phyloP scores from a whole-genome alignment of 2,329 filamentous ascomycete genomes.

The Tolypocladium album region DNA sequence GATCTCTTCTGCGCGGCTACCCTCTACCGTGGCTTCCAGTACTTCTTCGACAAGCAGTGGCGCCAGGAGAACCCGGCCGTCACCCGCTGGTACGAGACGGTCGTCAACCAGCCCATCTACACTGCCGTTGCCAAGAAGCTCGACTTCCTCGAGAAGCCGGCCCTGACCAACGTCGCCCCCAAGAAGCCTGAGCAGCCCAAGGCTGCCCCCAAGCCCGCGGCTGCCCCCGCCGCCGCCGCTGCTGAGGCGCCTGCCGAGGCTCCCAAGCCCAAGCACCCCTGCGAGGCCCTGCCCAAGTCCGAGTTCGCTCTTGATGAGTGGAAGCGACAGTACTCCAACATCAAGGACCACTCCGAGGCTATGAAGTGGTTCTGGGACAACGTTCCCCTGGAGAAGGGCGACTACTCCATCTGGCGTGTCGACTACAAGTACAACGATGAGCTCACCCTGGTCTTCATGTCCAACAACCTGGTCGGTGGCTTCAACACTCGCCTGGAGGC shows the following conservation, averaged over 20 bases:
- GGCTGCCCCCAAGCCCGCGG: slow-evolving; percentile 50
- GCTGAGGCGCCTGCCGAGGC: slow-evolving; percentile 36
- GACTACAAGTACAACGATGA: slow-evolving; percentile 99
- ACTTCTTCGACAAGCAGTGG: slow-evolving; percentile 87
- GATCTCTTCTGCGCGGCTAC: slow-evolving; percentile 78
- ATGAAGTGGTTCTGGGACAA: slow-evolving; percentile 99
- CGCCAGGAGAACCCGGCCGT: slow-evolving; percentile 73
- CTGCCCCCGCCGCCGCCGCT: slow-evolving; percentile 16
- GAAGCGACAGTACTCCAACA: slow-evolving; percentile 99
- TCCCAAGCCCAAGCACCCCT: slow-evolving; percentile 94
- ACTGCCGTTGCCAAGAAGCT: slow-evolving; percentile 66
- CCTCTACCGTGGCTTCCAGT: slow-evolving; percentile 81
- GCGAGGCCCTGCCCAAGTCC: slow-evolving; percentile 72
- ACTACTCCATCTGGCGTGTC: slow-evolving; percentile 91
- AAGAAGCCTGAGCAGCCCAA: slow-evolving; percentile 70
- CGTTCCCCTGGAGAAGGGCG: slow-evolving; percentile 68
- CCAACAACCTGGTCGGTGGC: slow-evolving; percentile 93
- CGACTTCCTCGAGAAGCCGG: slow-evolving; percentile 72
- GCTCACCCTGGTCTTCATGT: slow-evolving; percentile 97
- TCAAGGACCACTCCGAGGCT: slow-evolving; percentile 64
- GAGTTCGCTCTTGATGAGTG: slow-evolving; percentile 85
- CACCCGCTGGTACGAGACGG: slow-evolving; percentile 88
- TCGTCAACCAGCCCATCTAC: slow-evolving; percentile 89
- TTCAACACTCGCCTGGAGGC: slow-evolving; percentile 96
- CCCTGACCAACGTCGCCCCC: slow-evolving; percentile 58